Base-by-base conservation (phyloP, 108 stramenopile genomes). In the Fistulifera pelliculosa region DNA sequence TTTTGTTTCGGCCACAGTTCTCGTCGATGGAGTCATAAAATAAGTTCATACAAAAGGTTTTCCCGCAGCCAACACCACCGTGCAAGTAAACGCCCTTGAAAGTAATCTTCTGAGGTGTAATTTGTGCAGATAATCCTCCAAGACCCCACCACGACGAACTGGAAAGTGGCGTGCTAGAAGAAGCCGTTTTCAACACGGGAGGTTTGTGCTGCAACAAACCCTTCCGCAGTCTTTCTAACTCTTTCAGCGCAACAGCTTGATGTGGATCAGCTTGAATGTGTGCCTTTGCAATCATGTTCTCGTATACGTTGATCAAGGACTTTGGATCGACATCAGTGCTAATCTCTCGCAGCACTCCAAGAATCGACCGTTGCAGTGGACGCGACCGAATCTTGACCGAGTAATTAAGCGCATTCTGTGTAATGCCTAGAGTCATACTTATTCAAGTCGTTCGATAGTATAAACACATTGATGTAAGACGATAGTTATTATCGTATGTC, bases 41-140 rank as follows among this genome's bases (percentile, higher is more conserved):
- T 42, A 96, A 35, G 64, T 98, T 81, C 97, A 98, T 99, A 60
- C 89, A 67, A 50, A 93, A 91, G 1, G 98, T 98, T 60, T 99
- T 99, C 0, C 98, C 98, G 56, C 91, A 93, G 8, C 96, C 98
- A 15, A 95, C 94, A 19, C 93, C 87, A 19, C 96, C 96, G 57
- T 86, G 89, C 38, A 94, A 44, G 61, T 96, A 96, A 0, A 92
- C 69, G 13, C 95, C 90, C 11, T 47, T 64, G 44, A 45, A 6
- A 21, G 44, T 8, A 35, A 3, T 35, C 31, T 35, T 35, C 8
- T 35, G 31, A 6, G 31, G 6, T 3, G 8, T 6, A 8, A 35
- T 8, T 35, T 35, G 6, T 35, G 31, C 8, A 3, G 31, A 35
- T 35, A 35, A 35, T 8, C 6, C 31, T 35, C 31, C 31, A 35